Evolutionary conservation across 1,139 yeast species (phyloP).

Genomic region (Meyerozyma sp.): DNA sequence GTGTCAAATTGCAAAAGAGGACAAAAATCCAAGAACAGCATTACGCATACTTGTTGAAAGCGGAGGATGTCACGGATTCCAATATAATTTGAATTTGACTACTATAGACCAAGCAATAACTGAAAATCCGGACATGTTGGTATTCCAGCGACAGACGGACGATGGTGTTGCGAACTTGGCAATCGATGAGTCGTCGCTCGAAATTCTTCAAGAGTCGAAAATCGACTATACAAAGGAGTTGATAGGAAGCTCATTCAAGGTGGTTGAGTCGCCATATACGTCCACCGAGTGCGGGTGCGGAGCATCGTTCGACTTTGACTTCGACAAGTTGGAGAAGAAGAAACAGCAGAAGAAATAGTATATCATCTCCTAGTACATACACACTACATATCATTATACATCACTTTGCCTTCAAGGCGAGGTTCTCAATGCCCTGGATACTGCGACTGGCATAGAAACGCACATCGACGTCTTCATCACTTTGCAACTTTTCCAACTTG

Average conservation of each 20-base stretch:
- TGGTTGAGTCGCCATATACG: constrained; percentile 85
- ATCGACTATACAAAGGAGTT: constrained; percentile 88
- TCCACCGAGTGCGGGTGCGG: constrained; percentile 97
- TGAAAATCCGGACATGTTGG: constrained; percentile 28
- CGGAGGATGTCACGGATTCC: constrained; percentile 99
- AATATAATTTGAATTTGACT: constrained; percentile 68
- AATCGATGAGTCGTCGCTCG: constrained; percentile 76
- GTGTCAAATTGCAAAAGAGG: constrained; percentile 49
- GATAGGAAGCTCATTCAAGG: constrained; percentile 91
- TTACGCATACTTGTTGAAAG: constrained; percentile 82
- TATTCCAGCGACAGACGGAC: constrained; percentile 55
- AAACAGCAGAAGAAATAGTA: constrained; percentile 7
- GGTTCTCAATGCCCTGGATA: constrained; percentile 31
- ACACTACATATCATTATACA: background rate
- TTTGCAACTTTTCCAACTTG: constrained; percentile 55
- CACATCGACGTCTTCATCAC: constrained; percentile 85
- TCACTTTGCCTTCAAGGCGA: background rate
- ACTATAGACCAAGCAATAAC: constrained; percentile 40
- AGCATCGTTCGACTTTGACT: constrained; percentile 85
- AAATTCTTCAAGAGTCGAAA: constrained; percentile 79
- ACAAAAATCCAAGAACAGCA: constrained; percentile 56
- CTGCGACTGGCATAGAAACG: constrained; percentile 75
- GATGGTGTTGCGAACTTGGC: constrained; percentile 51
- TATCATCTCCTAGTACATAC: background rate
- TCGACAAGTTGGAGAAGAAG: constrained; percentile 42